A percentile compares a stretch with the other conserved stretches of the same genome.
Evolutionary conservation across 139 green algal species (phyloP).

Genomic region (Penium margaritaceum): DNA sequence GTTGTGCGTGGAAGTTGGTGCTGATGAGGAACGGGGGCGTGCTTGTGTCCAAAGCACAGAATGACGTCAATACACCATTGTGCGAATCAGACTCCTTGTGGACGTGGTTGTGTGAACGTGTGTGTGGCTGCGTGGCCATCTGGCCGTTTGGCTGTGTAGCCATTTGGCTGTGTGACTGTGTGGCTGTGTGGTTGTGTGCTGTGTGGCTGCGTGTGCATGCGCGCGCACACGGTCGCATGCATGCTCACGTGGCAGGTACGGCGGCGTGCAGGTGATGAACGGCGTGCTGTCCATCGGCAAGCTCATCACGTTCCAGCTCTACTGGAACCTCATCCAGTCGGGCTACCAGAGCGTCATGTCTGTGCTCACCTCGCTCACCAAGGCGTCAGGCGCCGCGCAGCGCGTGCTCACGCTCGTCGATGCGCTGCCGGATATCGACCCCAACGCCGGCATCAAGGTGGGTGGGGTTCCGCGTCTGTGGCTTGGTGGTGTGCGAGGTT

Average conservation of each 20-base stretch:
- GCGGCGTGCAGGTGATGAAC: slow-evolving; percentile 45
- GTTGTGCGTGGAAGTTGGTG: no score
- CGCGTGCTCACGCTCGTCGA: slow-evolving; percentile 48
- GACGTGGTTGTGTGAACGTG: neutral
- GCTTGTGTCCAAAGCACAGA: neutral
- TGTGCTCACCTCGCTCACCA: slow-evolving; percentile 45
- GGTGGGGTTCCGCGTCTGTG: no score
- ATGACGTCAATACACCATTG: no score
- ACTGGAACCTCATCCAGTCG: slow-evolving; percentile 45
- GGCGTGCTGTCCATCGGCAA: slow-evolving; percentile 28
- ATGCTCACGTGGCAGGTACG: slow-evolving; percentile 30
- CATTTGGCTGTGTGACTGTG: neutral
- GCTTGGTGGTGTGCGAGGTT: no score
- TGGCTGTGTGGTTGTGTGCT: neutral
- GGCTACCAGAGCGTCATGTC: slow-evolving; percentile 41
- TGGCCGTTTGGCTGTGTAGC: no score
- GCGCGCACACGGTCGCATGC: neutral
- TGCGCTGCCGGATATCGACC: slow-evolving; percentile 37
- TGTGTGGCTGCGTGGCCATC: neutral
- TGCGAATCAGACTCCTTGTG: neutral
- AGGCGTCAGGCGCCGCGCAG: slow-evolving; percentile 36
- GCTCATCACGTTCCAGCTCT: slow-evolving; percentile 52
- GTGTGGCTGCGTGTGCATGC: neutral
- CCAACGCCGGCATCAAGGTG: slow-evolving; percentile 34
- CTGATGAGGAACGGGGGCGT: no score